Base-by-base conservation (phyloP, 805 yeast species). In the Yarrowia osloensis region DNA sequence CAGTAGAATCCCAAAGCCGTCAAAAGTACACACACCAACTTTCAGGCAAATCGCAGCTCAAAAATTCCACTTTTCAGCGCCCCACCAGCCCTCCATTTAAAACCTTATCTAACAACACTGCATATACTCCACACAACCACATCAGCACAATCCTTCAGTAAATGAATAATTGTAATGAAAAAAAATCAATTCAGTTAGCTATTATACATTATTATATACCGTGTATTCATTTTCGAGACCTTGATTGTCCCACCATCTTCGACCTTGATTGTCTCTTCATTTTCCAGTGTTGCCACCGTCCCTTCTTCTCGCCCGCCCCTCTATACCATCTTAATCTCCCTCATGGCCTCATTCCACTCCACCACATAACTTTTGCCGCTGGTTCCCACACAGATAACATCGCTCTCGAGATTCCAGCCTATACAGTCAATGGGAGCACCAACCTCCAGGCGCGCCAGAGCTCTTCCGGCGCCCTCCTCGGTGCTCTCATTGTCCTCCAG, bases 381-480 rank as follows among this genome's bases (percentile, higher is more conserved):
- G 42, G 66, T 44, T 19, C 66, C 66, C 24, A 61, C 66, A 22
- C 66, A 61, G 13, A 61, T 17, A 2, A 24, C 33, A n/a, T 61
- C 26, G 24, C 37, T 26, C 9, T 61, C 66, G n/a, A 46, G 44
- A 35, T 44, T 44, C 66, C 66, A 61, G 24, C 54, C 52, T 15
- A 61, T 61, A 33, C 54, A 44, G 29, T 61, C 66, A 22, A 61
- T 61, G 15, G 66, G 52, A n/a, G 52, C 24, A 0, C 66, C 66
- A 11, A 61, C 42, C 24, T 61, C 54, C 44, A 46, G 24, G 4
- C 54, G 39, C 6, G 66, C 66, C 54, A 61, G 52, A 31, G 54
- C 54, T 31, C 66, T 21, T 31, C 66, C 44, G 15, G 66, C 66
- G 12, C 54, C 54, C 22, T 44, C 33, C 24, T 61, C 66, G 19